Evolutionary conservation across 1,284 basidiomycete genomes (phyloP), one percentile per base, ranked within the genome.

Genomic region (Austroboletus rostrupii): DNA sequence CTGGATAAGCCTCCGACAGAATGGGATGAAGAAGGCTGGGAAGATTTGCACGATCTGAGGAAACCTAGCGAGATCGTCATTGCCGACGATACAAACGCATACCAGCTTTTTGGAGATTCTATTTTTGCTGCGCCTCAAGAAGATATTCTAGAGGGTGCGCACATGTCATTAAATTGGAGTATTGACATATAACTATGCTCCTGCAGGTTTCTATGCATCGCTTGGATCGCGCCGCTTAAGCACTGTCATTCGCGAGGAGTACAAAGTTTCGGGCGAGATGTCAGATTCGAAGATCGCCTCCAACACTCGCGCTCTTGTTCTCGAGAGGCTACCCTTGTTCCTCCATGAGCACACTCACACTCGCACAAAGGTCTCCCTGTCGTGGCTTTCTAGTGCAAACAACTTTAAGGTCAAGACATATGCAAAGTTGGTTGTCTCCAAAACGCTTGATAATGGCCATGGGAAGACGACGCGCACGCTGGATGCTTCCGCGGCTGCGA

Each of bases 251-350:
- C 79, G 79, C 52, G 90, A 94, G 59, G 83, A 90, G 41, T 88
- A 90, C 59, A 78, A 82, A 46, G 77, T 80, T 0, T 73, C 76
- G 3, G 69, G 63, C 8, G 85, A 89, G 62, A 67, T 83, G 31
- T 67, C 66, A 45, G 67, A 73, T 36, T 72, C 76, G 0, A 78
- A 73, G 53, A 66, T 69, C 29, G 78, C 83, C 0, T 59, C 62
- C 2, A 79, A 83, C 12, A 76, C 76, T 10, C 79, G 81, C 8
- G 59, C 72, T 2, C 74, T 92, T 31, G 82, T 96, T 2, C 70
- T 96, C n/a, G 90, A 98, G 69, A 78, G 96, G 23, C 74, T 97
- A 13, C 92, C 93, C 0, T 74, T 99, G 31, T 98, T 98, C 73
- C 74, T 98, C 9, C 89, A 97, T 48, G 94, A 97, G 60, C 87